Conservation (phyloP, 1,284 basidiomycete genomes). For the Marasmius fiardii region DNA sequence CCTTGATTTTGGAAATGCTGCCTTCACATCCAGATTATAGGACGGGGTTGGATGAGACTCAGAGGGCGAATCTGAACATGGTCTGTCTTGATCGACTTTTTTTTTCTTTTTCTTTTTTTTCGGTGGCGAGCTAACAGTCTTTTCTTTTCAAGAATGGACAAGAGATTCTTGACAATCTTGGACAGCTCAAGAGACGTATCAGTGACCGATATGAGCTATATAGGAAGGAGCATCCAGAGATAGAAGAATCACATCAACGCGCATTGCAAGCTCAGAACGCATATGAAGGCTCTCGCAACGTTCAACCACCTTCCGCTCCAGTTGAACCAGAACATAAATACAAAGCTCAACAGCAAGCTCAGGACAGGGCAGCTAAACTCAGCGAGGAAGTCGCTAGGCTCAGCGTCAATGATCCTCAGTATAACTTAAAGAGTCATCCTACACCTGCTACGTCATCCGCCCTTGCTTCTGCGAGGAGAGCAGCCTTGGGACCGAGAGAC, state of each 20-base stretch:
- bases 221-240: slow-evolving; percentile 31
- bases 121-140: background rate
- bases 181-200: slow-evolving; percentile 46
- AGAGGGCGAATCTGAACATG: slow-evolving; percentile 51
- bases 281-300: background rate
- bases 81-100: slow-evolving; percentile 34
- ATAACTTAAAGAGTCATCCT: slow-evolving; percentile 9
- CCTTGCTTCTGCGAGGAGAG: slow-evolving; percentile 21
- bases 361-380: background rate
- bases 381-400: background rate
- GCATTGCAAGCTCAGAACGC: background rate
- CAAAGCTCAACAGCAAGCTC: background rate
- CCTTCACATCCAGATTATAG: slow-evolving; percentile 54
- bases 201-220: slow-evolving; percentile 52
- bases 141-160: slow-evolving; percentile 57
- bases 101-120: background rate
- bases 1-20: slow-evolving; percentile 60
- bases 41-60: slow-evolving; percentile 37
- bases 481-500: slow-evolving; percentile 13
- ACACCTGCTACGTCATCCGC: slow-evolving; percentile 6
- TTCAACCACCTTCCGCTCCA: background rate
- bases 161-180: slow-evolving; percentile 54
- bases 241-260: slow-evolving; percentile 6
- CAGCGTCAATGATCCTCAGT: background rate
- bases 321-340: background rate